These are phyloP conservation scores for Boletus rubropictus DNA, from an alignment of 768 basidiomycete genomes.

Conservation along the genomic window DNA sequence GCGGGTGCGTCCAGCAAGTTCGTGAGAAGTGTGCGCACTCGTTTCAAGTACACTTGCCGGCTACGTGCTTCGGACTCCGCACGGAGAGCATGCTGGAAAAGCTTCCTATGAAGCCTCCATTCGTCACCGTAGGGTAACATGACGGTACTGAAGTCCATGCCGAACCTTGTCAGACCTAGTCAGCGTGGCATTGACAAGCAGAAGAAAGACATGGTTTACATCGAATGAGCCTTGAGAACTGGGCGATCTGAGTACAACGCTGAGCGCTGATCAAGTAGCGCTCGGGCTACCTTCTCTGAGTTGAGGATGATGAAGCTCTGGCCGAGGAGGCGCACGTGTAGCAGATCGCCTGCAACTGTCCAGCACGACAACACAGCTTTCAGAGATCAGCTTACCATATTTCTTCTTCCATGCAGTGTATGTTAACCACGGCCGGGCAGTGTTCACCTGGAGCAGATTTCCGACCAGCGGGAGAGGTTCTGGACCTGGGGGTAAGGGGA, in stretches of 20 bases:
- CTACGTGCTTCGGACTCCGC: constrained; percentile 16
- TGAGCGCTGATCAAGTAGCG: constrained; percentile 25
- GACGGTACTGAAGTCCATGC: constrained; percentile 25
- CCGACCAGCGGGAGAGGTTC: constrained; percentile 28
- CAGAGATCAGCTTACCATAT: constrained; percentile 22
- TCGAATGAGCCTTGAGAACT: constrained; percentile 7
- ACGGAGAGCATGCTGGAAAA: constrained; percentile 27
- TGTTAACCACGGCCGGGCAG: constrained; percentile 29
- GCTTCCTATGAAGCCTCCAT: constrained; percentile 29
- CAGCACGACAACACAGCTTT: neutral
- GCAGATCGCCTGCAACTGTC: constrained; percentile 15
- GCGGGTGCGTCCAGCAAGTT: constrained; percentile 20
- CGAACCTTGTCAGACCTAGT: constrained; percentile 15
- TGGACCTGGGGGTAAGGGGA: constrained; percentile 29
- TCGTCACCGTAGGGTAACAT: constrained; percentile 27
- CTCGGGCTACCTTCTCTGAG: constrained; percentile 25
- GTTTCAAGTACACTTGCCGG: constrained; percentile 19
- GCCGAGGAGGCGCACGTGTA: constrained; percentile 20
- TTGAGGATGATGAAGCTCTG: constrained; percentile 26
- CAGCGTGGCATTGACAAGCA: neutral
- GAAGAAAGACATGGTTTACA: constrained; percentile 6
- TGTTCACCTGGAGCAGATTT: constrained; percentile 25
- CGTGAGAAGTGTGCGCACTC: constrained; percentile 17
- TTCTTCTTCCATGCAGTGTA: constrained; percentile 31
- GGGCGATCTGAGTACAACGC: constrained; percentile 27